A percentile compares a stretch with the other conserved stretches of the same genome.
Conservation (phyloP, 1,139 yeast species). For the Candida glucosophila region DNA sequence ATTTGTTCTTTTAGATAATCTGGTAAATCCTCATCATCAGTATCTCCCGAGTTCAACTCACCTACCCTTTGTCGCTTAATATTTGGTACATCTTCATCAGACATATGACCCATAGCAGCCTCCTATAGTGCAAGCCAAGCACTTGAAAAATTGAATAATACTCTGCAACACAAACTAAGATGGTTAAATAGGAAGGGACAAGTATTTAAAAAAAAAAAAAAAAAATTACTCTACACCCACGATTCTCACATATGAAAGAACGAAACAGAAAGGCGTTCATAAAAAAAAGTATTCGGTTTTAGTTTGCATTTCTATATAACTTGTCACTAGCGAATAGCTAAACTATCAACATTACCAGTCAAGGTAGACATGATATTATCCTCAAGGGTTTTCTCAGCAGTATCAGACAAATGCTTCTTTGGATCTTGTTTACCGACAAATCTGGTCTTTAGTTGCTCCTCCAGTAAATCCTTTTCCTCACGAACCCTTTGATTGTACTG, state of each 20-base stretch:
- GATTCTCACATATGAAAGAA: no score
- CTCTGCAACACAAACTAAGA: no score
- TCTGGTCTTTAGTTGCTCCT: constrained; percentile 86
- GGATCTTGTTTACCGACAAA: constrained; percentile 99
- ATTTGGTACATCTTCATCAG: neutral
- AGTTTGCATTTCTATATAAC: no score
- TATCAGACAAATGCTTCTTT: constrained; percentile 88
- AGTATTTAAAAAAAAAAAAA: no score
- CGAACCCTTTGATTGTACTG: constrained; percentile 85
- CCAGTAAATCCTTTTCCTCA: constrained; percentile 84
- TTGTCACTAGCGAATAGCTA: constrained; percentile 64
- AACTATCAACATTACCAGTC: constrained; percentile 83
- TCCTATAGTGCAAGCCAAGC: no score
- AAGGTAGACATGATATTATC: constrained; percentile 82
- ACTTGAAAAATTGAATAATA: no score
- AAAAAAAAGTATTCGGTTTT: constrained; percentile 1
- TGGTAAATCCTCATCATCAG: constrained; percentile 5
- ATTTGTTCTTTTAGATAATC: constrained; percentile 7
- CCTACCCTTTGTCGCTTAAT: constrained; percentile 1
- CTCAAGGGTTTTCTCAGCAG: constrained; percentile 79
- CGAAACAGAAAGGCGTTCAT: constrained; percentile 1
- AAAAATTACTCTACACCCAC: no score
- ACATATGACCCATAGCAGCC: no score
- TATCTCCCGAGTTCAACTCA: neutral
- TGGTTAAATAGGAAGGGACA: no score